Evolutionary conservation across 1,139 yeast species (phyloP).

Genomic region (Debaryomycetaceae sp.): DNA sequence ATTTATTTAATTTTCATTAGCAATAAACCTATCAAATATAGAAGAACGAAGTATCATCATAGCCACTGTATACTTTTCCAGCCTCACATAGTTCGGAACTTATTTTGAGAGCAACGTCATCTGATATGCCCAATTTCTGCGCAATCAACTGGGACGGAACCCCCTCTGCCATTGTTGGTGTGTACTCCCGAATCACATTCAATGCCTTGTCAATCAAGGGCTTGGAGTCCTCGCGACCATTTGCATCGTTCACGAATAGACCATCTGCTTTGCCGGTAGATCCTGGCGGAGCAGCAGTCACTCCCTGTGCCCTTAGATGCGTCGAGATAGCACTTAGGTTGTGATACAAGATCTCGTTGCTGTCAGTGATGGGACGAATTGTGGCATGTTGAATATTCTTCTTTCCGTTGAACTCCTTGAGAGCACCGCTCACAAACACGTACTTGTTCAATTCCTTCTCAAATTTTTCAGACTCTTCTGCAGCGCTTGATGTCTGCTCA

Average conservation of each 20-base stretch:
- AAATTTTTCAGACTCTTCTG: conserved; percentile 33
- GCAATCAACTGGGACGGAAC: conserved; percentile 63
- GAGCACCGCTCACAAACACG: conserved; percentile 68
- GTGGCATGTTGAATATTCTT: conserved; percentile 64
- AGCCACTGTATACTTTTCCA: conserved; percentile 65
- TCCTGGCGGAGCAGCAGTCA: conserved; percentile 5
- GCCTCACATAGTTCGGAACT: conserved; percentile 57
- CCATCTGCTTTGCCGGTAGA: conserved; percentile 17
- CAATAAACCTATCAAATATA: conserved; percentile 21
- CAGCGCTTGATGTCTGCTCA: conserved; percentile 38
- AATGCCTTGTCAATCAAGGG: conserved; percentile 43
- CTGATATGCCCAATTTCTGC: conserved; percentile 50
- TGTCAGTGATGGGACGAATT: conserved; percentile 59
- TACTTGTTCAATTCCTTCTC: conserved; percentile 39
- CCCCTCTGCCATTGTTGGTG: conserved; percentile 66
- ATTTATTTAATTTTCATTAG: neutral
- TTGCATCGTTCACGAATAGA: conserved; percentile 46
- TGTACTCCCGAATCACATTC: conserved; percentile 47
- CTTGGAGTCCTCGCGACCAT: conserved; percentile 20
- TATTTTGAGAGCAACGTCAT: conserved; percentile 44
- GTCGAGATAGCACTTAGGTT: conserved; percentile 66
- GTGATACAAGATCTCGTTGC: conserved; percentile 75
- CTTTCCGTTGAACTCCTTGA: conserved; percentile 67
- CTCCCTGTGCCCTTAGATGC: conserved; percentile 54
- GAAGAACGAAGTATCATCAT: conserved; percentile 63